These are phyloP conservation scores for Knufia petricola DNA, from an alignment of 2,329 filamentous ascomycete species.

Conservation along the genomic window DNA sequence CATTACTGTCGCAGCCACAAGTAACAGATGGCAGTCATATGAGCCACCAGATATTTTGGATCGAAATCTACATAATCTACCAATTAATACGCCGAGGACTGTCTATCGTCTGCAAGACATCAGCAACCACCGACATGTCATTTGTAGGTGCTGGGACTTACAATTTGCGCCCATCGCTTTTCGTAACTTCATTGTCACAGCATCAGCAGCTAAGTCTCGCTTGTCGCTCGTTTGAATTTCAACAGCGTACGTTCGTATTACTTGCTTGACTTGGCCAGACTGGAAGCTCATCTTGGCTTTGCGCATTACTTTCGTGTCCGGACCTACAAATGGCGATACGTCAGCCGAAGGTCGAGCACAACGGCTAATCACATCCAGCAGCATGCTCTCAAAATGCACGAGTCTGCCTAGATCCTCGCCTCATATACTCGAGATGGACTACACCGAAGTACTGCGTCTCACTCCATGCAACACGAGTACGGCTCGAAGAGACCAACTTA, in stretches of 20 bases:
- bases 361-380: no score
- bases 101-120: background rate
- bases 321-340: background rate
- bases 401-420: no score
- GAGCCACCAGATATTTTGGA: no score
- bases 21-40: no score
- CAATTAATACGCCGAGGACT: background rate
- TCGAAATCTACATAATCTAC: no score
- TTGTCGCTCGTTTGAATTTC: conserved; percentile 3
- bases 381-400: no score
- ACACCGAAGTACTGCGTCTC: no score
- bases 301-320: conserved; percentile 3
- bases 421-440: no score
- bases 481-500: conserved; percentile 1
- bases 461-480: no score
- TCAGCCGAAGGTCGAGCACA: no score
- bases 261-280: background rate
- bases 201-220: conserved; percentile 1
- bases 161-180: conserved; percentile 3
- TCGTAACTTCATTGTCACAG: conserved; percentile 1
- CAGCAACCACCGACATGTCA: background rate
- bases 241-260: conserved; percentile 2
- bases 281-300: conserved; percentile 7
- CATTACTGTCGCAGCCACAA: no score
- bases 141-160: background rate